Conservation (phyloP, 164 flowering plant genomes). For the Santalum album region DNA sequence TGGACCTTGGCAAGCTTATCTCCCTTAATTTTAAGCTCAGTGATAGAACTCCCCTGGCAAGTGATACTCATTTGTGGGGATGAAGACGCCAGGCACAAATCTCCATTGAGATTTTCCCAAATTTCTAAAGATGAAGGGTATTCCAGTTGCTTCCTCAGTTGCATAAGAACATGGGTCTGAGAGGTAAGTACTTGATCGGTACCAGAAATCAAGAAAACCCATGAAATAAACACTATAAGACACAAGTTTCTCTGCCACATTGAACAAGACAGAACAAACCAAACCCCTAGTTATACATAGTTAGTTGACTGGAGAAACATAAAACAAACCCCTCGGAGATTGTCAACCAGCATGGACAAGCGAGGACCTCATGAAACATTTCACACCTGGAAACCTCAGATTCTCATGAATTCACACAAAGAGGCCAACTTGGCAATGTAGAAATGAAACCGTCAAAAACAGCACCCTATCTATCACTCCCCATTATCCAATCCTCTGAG, state of each 20-base stretch:
- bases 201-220: conserved; percentile 17
- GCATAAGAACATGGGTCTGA: conserved; percentile 35
- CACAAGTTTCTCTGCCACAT: conserved; percentile 18
- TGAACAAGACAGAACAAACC: background rate
- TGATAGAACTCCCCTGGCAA: conserved; percentile 30
- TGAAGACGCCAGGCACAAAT: conserved; percentile 29
- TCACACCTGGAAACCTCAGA: no score
- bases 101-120: conserved; percentile 35
- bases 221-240: conserved; percentile 18
- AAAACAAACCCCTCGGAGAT: background rate
- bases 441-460: background rate
- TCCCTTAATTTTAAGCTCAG: conserved; percentile 55
- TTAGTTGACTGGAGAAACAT: background rate
- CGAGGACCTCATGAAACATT: background rate
- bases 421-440: no score
- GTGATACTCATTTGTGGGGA: conserved; percentile 28
- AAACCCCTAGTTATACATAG: background rate
- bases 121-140: conserved; percentile 27
- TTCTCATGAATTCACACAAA: background rate
- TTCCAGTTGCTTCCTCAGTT: conserved; percentile 55
- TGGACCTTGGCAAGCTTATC: conserved; percentile 28
- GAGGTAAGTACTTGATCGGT: conserved; percentile 30
- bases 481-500: background rate
- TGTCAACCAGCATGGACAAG: background rate
- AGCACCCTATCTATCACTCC: no score